Conservation (phyloP, 202 grass and related monocot species). For the Panicum hallii region DNA sequence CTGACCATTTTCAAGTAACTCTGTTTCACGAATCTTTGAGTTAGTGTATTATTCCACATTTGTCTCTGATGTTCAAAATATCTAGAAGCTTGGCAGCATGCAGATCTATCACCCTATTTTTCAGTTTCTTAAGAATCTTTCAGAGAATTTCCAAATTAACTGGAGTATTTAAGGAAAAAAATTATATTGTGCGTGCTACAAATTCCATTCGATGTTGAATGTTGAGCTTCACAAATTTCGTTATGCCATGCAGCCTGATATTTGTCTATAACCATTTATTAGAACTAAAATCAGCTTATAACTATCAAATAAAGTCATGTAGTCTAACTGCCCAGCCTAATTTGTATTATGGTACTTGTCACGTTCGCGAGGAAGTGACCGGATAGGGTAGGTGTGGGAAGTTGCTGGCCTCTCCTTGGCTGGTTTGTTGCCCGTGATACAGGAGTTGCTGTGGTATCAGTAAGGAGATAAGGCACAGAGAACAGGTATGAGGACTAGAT, state of each 20-base stretch:
- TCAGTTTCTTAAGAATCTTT: slow-evolving; percentile 15
- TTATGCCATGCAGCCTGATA: background rate
- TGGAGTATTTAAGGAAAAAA: slow-evolving; percentile 13
- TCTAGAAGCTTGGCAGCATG: slow-evolving; percentile 26
- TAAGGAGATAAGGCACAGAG: no score
- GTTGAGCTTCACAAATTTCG: background rate
- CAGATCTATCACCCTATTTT: background rate
- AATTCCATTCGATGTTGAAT: background rate
- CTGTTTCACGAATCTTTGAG: background rate
- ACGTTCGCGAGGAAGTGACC: no score
- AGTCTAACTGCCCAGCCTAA: slow-evolving; percentile 1
- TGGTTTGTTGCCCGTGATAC: no score
- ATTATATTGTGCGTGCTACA: background rate
- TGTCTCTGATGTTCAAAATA: background rate
- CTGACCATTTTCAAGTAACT: background rate
- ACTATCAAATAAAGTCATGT: background rate
- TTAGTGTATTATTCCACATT: background rate
- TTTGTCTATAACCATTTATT: background rate
- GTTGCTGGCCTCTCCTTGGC: no score
- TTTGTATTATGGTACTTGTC: background rate
- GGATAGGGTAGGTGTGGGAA: no score
- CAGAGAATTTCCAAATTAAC: slow-evolving; percentile 18
- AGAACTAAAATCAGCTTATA: slow-evolving; percentile 15
- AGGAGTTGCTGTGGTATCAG: no score
- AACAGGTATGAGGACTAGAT: no score